Conservation (phyloP, 148 eudicot genomes). For the Camellia lanceoleosa region DNA sequence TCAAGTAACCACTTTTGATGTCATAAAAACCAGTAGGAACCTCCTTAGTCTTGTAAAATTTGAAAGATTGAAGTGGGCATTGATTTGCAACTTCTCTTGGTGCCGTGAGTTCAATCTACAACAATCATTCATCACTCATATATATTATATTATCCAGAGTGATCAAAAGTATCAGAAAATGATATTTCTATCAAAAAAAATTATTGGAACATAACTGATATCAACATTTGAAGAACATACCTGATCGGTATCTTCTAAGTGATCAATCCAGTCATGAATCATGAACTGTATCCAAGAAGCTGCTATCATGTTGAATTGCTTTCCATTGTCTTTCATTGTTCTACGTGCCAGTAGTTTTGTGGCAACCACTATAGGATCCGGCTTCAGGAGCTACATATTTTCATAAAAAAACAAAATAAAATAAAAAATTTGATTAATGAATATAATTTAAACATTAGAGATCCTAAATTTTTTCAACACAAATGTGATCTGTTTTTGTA, state of each 20-base stretch:
- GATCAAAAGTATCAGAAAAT: not conserved
- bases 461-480: too few species aligned
- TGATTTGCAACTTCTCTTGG: constrained; percentile 36
- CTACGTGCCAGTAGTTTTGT: constrained; percentile 48
- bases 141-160: too few species aligned
- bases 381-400: constrained; percentile 34
- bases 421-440: too few species aligned
- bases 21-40: constrained; percentile 24
- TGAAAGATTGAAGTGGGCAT: constrained; percentile 50
- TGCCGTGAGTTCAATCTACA: constrained; percentile 35
- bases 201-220: not conserved
- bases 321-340: constrained; percentile 32
- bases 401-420: not conserved
- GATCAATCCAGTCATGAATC: constrained; percentile 56
- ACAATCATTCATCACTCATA: too few species aligned
- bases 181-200: not conserved
- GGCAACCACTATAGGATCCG: constrained; percentile 46
- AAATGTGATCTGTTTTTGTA: too few species aligned
- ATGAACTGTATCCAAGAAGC: constrained; percentile 50
- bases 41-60: constrained; percentile 33
- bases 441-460: too few species aligned
- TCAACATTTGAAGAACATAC: constrained; percentile 1
- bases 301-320: constrained; percentile 52
- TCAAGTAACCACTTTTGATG: constrained; percentile 26
- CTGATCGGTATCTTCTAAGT: constrained; percentile 40